Evolutionary conservation across 441 rosid genomes (phyloP), one percentile per base, ranked within the genome.

Genomic region (Omphalea diandra): DNA sequence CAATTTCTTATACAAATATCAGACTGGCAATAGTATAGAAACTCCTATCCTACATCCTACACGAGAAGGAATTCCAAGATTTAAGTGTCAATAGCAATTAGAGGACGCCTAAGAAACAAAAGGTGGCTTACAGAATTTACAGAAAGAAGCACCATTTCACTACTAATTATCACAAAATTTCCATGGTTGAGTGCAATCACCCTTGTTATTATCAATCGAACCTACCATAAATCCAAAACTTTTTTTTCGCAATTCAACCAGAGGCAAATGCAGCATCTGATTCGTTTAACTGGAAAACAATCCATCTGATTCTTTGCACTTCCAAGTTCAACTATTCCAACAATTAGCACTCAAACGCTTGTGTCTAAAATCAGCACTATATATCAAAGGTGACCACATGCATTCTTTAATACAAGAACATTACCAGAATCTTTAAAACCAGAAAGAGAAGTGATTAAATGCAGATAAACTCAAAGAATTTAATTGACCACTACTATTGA

Each of bases 391-490:
- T 9, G 22, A 35, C 22, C 62, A 49, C 22, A 40, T 12, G 14
- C 22, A 18, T 22, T 47, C 9, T 17, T 36, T 29, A 52, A 52
- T 53, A 20, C 29, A 71, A 63, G 14, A 17, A 27, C 65, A 47
- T 27, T 32, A 33, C 20, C 46, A 55, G 24, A 22, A 8, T 12
- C 14, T 59, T 36, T 12, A 29, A 18, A 33, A 33, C 14, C 38
- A 50, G 24, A 44, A 62, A 62, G 27, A 26, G 33, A 15, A 20
- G n/a, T n/a, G n/a, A n/a, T n/a, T n/a, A n/a, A 32, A 32, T 15
- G 32, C 0, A 47, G 36, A 47, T 20, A 38, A 57, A 46, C 33
- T 27, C 43, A 53, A 67, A 62, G 59, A 76, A 53, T 71, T 67
- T 29, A 61, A 76, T 50, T 18, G 22, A 69, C 24, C 4, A 38